Conservation (phyloP, 352 stramenopile genomes). For the Poterioochromonas sp. region DNA sequence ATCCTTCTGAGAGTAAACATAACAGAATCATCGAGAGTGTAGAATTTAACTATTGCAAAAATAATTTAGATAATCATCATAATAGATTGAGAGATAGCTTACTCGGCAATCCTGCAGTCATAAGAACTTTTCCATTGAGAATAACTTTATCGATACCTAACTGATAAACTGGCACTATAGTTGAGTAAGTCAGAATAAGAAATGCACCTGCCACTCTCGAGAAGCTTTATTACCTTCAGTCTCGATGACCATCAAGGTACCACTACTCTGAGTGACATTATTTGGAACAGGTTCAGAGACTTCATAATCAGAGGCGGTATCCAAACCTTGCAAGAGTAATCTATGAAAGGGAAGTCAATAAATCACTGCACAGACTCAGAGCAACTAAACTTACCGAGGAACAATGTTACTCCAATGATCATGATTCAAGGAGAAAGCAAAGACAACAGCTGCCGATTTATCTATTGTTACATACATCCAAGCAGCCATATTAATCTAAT, state of each 20-base stretch:
- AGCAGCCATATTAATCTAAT: neutral
- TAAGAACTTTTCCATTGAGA: neutral
- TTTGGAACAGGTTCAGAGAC: neutral
- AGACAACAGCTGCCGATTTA: neutral
- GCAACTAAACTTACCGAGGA: neutral
- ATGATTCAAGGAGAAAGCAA: neutral
- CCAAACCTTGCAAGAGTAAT: constrained; percentile 1
- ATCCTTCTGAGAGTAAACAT: constrained; percentile 10
- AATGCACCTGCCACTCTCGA: neutral
- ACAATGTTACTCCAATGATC: constrained; percentile 8
- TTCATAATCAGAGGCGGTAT: neutral
- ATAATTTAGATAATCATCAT: neutral
- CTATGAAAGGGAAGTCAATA: neutral
- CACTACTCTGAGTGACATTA: constrained; percentile 13
- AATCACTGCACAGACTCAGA: neutral
- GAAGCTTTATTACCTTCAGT: neutral
- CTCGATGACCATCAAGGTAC: neutral
- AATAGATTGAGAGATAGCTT: neutral
- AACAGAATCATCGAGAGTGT: constrained; percentile 9
- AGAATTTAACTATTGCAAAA: neutral
- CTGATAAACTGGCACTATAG: constrained; percentile 3
- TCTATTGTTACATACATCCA: constrained; percentile 8
- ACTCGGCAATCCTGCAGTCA: constrained; percentile 3
- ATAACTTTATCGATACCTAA: neutral
- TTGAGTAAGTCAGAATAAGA: neutral